Base-by-base conservation (phyloP, 352 stramenopile genomes). In the Globisporangium okanoganense region DNA sequence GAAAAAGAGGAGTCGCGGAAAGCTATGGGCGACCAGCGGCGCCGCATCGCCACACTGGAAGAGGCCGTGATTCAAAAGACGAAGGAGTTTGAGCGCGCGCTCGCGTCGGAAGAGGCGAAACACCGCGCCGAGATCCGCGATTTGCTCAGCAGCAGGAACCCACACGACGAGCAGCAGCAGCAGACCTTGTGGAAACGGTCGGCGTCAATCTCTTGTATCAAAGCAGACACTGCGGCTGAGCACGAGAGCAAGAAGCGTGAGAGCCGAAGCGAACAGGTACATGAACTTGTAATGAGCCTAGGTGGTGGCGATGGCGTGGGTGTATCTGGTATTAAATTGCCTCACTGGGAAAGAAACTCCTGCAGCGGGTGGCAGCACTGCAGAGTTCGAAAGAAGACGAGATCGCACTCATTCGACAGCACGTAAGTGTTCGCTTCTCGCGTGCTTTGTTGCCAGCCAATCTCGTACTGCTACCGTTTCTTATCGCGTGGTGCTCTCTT, bases 331-430 rank as follows among this genome's bases (percentile, higher is more conserved):
- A 16, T 31, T 52, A 16, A 36, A 29, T n/a, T 38, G 52, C n/a
- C 2, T 25, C 22, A 10, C 27, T 67, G 2, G n/a, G n/a, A 16
- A 57, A 88, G 69, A 70, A 68, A 41, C 64, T 90, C 16, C 57
- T 59, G 9, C 79, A 91, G 33, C 79, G 78, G 1, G 62, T 90
- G 5, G 67, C 65, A 16, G 63, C 64, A 5, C 49, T 94, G 24
- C 79, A 94, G 56, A 72, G 61, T 31, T 69, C 69, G 16, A 94
- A 94, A 62, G 72, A 88, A 44, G 73, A 71, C 50, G 80, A 94
- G 53, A 82, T 94, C 22, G 64, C 78, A 44, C 78, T 90, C 25
- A 82, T 94, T 47, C 80, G 78, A 12, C 71, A 82, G 29, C 85
- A 94, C 57, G 78, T 84, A 60, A n/a, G 58, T 18, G 13, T 0